Base-by-base conservation (phyloP, 495 filamentous ascomycete species). In the Glutinoglossum americanum region DNA sequence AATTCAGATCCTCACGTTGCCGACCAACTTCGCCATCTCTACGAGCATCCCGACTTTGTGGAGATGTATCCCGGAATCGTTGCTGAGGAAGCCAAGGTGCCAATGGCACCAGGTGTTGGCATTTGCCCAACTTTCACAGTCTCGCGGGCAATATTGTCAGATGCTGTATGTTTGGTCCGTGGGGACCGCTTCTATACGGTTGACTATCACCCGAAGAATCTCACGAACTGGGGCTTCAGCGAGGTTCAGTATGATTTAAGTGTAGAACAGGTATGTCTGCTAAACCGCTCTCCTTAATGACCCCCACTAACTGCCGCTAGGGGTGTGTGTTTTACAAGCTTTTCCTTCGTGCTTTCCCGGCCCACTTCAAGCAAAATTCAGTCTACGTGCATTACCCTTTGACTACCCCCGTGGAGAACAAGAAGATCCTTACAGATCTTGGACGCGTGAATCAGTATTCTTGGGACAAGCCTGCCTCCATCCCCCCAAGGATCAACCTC, bases 191-290 rank as follows among this genome's bases (percentile, higher is more conserved):
- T 72, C 65, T 73, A 71, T 62, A 73, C 73, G 33, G 56, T 55
- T 1, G 77, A 80, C 61, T 89, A 86, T 66, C 84, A 80, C 35
- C 78, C 89, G 0, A 78, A 77, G 44, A 76, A 80, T 58, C 75
- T 94, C 17, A 95, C 89, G 3, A 89, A 84, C 63, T 94, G 85
- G 85, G 87, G 85, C 2, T 76, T 69, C 64, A 70, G 63, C n/a
- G 74, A 79, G 57, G 74, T 76, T 30, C 69, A 72, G 21, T 45
- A 45, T 23, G 41, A 45, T 10, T 45, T 45, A 1, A 45, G 9
- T 13, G 10, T 45, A 23, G 41, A 45, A 45, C 41, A 45, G 41
- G 41, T 45, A 23, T 23, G 41, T 23, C 41, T 13, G 21, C n/a
- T 9, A 3, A 39, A 66, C 67, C n/a, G 73, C 80, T 51, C 32